Conservation (phyloP, 495 filamentous ascomycete genomes). For the Annulohypoxylon nitens region DNA sequence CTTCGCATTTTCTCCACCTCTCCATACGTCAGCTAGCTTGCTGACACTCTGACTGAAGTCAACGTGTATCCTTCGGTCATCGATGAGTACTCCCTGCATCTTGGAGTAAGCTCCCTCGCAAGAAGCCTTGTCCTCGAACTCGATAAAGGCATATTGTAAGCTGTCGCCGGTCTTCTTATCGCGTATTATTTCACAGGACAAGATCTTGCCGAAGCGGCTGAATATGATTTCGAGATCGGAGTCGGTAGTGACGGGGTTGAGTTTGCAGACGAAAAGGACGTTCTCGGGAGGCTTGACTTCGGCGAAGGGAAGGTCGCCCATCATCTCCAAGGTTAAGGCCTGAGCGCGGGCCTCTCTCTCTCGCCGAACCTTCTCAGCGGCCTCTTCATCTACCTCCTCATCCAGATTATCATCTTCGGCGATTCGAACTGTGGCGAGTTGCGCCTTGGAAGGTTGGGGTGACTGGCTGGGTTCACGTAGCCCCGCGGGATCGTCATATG, state of each 20-base stretch:
- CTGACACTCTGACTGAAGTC: slow-evolving; percentile 98
- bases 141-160: slow-evolving; percentile 97
- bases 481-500: slow-evolving; percentile 81
- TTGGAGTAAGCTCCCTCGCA: slow-evolving; percentile 98
- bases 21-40: slow-evolving; percentile 90
- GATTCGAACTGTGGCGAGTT: slow-evolving; percentile 91
- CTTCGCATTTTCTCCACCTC: slow-evolving; percentile 87
- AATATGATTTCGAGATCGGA: slow-evolving; percentile 96
- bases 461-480: slow-evolving; percentile 81
- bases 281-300: slow-evolving; percentile 99
- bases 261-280: slow-evolving; percentile 96
- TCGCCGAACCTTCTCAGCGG: slow-evolving; percentile 83
- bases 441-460: slow-evolving; percentile 84
- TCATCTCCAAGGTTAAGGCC: slow-evolving; percentile 95
- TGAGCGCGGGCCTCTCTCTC: slow-evolving; percentile 95
- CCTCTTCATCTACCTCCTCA: slow-evolving; percentile 74
- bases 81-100: slow-evolving; percentile 96
- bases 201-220: slow-evolving; percentile 93
- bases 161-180: slow-evolving; percentile 95
- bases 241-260: slow-evolving; percentile 95
- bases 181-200: slow-evolving; percentile 96
- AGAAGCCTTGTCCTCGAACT: slow-evolving; percentile 90
- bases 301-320: slow-evolving; percentile 96
- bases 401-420: slow-evolving; percentile 85
- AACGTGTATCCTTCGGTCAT: slow-evolving; percentile 97